These are phyloP conservation scores for Gardenia jasminoides DNA, from an alignment of 257 asterid genomes.

Conservation along the genomic window DNA sequence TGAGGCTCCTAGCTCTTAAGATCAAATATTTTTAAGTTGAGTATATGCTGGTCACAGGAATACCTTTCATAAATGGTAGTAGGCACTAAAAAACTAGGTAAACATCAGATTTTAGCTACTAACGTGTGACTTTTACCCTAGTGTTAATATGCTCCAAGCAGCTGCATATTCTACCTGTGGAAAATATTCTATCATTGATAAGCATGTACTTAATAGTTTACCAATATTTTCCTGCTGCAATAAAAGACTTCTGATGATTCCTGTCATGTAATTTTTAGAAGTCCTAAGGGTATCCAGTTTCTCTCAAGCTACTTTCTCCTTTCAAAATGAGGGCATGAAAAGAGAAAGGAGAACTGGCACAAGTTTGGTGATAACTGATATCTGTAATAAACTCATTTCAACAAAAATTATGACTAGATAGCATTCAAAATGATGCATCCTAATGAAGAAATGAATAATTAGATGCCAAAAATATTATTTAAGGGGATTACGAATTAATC, in stretches of 20 bases:
- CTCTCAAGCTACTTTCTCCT: not conserved
- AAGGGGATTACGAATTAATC: constrained; percentile 22
- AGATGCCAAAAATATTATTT: not conserved
- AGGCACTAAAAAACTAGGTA: not conserved
- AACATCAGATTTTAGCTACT: not conserved
- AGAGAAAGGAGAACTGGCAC: not conserved
- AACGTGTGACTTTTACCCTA: no score
- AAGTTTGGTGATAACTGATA: not conserved
- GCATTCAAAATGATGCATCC: not conserved
- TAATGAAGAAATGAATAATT: not conserved
- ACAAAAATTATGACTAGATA: not conserved
- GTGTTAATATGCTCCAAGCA: no score
- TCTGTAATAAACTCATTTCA: not conserved
- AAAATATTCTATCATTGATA: no score
- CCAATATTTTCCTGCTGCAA: no score
- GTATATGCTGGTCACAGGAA: not conserved
- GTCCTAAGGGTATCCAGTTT: not conserved
- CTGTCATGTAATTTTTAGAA: no score
- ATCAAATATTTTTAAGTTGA: not conserved
- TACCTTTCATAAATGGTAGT: not conserved
- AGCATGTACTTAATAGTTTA: no score
- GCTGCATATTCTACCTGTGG: no score
- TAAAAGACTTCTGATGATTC: no score
- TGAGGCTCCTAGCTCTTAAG: not conserved
- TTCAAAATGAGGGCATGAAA: not conserved